These are phyloP conservation scores for Oxyria digyna DNA, from an alignment of 148 eudicot species.

Conservation along the genomic window DNA sequence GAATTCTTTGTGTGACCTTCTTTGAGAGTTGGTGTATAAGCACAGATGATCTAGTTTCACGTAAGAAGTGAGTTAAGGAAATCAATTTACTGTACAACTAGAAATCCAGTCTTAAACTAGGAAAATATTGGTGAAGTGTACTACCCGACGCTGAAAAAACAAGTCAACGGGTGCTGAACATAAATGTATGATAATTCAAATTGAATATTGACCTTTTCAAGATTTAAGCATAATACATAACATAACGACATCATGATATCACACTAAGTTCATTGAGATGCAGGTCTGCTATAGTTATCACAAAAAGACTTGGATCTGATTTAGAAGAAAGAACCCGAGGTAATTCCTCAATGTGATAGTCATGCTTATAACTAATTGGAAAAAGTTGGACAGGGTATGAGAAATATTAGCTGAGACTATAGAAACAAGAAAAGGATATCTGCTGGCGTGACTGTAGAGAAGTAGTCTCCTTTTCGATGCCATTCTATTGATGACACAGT, in stretches of 20 bases:
- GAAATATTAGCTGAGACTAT: not conserved
- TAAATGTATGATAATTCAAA: not conserved
- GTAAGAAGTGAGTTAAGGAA: conserved; percentile 64
- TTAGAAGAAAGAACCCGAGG: not conserved
- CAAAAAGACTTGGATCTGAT: not conserved
- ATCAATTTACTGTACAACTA: conserved; percentile 8
- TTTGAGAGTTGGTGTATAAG: conserved; percentile 83
- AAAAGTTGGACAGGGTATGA: not conserved
- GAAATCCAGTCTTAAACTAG: not conserved
- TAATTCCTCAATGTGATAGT: no score
- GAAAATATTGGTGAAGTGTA: no score
- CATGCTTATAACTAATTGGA: no score
- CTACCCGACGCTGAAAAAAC: no score
- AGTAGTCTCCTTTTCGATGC: conserved; percentile 98
- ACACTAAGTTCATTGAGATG: not conserved
- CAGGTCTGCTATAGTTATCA: not conserved
- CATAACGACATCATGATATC: not conserved
- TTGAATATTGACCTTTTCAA: not conserved
- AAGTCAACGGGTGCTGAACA: no score
- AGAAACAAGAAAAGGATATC: conserved; percentile 66
- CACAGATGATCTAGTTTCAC: conserved; percentile 63
- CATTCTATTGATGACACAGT: conserved; percentile 82
- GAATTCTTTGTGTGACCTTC: conserved; percentile 51
- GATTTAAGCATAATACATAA: not conserved
- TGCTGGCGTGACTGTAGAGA: conserved; percentile 75